phyloP scores from a whole-genome alignment of 257 asterid species.

The Primulina huaijiensis region DNA sequence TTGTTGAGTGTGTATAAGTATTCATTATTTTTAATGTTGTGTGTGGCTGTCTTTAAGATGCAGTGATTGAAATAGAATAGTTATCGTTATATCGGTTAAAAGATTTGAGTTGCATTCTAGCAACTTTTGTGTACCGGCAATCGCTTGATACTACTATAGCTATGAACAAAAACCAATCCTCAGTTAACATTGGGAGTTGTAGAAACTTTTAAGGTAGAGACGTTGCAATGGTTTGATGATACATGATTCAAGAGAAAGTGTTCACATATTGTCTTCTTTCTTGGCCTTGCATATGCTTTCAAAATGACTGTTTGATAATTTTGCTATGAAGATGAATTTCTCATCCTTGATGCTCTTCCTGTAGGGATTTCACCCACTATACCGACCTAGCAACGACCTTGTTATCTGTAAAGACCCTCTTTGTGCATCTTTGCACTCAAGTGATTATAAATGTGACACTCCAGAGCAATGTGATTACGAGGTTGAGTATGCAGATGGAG shows the following conservation, averaged over 20 bases:
- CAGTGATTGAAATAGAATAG: background rate
- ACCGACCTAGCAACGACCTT: slow-evolving; percentile 86
- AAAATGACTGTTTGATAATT: background rate
- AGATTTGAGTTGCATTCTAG: background rate
- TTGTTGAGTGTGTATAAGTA: too few species aligned
- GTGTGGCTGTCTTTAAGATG: background rate
- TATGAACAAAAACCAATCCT: too few species aligned
- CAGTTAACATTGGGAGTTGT: too few species aligned
- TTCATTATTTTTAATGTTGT: too few species aligned
- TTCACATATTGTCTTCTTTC: background rate
- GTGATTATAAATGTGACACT: slow-evolving; percentile 63
- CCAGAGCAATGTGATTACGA: slow-evolving; percentile 94
- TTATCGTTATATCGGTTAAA: background rate
- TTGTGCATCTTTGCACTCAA: slow-evolving; percentile 83
- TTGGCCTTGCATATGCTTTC: background rate
- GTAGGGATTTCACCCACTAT: slow-evolving; percentile 89
- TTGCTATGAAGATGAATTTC: background rate
- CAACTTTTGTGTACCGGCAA: too few species aligned
- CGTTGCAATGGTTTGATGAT: background rate
- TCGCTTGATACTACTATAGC: too few species aligned
- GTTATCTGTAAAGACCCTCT: slow-evolving; percentile 82
- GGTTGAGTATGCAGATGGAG: slow-evolving; percentile 99
- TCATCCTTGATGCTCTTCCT: slow-evolving; percentile 2
- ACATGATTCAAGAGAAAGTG: background rate
- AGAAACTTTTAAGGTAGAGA: background rate